Evolutionary conservation across 176 grass and related monocot species (phyloP).

Genomic region (Musa beccarii): DNA sequence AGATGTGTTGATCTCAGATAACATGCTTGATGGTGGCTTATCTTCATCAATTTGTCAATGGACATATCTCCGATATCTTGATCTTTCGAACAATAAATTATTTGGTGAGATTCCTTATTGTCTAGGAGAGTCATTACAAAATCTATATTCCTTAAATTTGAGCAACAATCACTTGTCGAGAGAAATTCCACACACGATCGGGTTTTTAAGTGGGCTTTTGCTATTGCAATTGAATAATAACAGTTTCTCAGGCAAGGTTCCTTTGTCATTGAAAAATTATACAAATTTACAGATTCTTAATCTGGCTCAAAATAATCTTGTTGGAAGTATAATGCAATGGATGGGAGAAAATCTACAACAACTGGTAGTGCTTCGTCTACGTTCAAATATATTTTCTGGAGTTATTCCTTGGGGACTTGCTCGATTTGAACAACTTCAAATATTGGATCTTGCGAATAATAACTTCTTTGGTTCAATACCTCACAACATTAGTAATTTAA

Average conservation of each 20-base stretch:
- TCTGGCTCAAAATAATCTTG: slow-evolving; percentile 25
- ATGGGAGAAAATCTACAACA: slow-evolving; percentile 17
- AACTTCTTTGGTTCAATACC: slow-evolving; percentile 18
- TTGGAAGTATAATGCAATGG: slow-evolving; percentile 32
- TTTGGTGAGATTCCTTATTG: no score
- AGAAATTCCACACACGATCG: slow-evolving; percentile 12
- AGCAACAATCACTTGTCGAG: background rate
- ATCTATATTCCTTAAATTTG: background rate
- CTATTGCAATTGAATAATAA: no score
- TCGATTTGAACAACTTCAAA: slow-evolving; percentile 15
- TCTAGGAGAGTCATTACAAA: no score
- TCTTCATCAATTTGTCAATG: background rate
- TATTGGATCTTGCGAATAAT: slow-evolving; percentile 26
- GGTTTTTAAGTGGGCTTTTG: no score
- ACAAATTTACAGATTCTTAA: slow-evolving; percentile 4
- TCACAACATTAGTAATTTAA: slow-evolving; percentile 10
- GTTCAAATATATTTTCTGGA: slow-evolving; percentile 33
- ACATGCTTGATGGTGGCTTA: background rate
- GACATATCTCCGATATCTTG: no score
- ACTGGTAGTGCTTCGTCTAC: slow-evolving; percentile 7
- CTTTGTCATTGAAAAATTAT: slow-evolving; percentile 2
- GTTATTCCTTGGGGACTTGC: slow-evolving; percentile 8
- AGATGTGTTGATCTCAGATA: no score
- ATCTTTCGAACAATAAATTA: no score
- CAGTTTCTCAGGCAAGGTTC: no score